phyloP scores from a whole-genome alignment of 1,284 basidiomycete genomes.

The Microbotryum violaceum region DNA sequence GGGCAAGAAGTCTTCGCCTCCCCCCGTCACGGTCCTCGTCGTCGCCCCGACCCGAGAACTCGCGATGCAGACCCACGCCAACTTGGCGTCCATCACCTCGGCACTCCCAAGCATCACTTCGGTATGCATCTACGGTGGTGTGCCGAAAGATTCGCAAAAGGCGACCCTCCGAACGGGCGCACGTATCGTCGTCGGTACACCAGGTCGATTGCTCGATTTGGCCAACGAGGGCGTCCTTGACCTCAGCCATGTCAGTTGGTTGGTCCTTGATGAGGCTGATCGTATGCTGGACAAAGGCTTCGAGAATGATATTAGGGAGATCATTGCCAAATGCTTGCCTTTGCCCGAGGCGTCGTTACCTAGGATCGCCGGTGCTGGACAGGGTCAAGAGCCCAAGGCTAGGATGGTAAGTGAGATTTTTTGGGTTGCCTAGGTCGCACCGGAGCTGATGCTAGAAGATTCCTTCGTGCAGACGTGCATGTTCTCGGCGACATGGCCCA shows the following conservation, averaged over 20 bases:
- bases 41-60: conserved; percentile 90
- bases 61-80: conserved; percentile 87
- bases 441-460: not conserved
- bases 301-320: conserved; percentile 92
- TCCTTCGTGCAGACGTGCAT: conserved; percentile 40
- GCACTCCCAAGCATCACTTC: conserved; percentile 62
- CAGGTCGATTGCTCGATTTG: conserved; percentile 84
- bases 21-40: conserved; percentile 64
- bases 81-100: conserved; percentile 67
- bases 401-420: conserved; percentile 5
- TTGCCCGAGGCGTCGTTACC: conserved; percentile 15
- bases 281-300: conserved; percentile 98
- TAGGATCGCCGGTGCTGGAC: conserved; percentile 45
- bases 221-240: conserved; percentile 76
- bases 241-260: conserved; percentile 73
- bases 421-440: not conserved
- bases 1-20: conserved; percentile 38
- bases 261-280: conserved; percentile 96
- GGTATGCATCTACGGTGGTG: conserved; percentile 86
- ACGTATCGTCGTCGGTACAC: conserved; percentile 84
- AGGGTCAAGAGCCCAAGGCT: conserved; percentile 14
- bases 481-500: conserved; percentile 96
- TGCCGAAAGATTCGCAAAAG: conserved; percentile 77
- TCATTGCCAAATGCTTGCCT: conserved; percentile 69
- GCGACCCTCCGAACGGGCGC: conserved; percentile 53